Evolutionary conservation across 164 flowering plant genomes (phyloP), one percentile per base, ranked within the genome.

Genomic region (Chimonanthus praecox): DNA sequence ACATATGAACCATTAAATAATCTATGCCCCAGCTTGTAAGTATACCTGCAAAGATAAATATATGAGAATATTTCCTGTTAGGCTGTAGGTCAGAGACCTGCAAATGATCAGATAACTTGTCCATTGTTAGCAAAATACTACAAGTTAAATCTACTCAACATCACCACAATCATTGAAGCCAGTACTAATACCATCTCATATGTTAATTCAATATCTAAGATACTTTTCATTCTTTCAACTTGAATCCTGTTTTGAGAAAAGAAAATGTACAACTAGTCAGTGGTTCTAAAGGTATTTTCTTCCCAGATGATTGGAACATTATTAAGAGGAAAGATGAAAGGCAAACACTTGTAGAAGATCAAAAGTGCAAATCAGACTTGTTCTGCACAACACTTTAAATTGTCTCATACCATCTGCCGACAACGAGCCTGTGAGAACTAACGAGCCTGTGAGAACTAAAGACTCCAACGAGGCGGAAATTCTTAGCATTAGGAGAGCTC

Each of bases 1-100:
- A 81, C 69, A 70, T 72, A 78, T 15, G 85, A 74, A 61, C 85
- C 85, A 74, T 81, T 78, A 20, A 70, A 54, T 58, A 85, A 61
- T 49, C 43, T 76, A 74, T 85, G 88, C 7, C 85, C 88, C 70
- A 85, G 51, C 80, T 74, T 82, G 77, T 85, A 85, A 4, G 80
- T 79, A 60, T 85, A 85, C 80, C 87, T 84, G 81, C 70, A 78
- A 66, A 70, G 47, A 54, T 43, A 13, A 54, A 54, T 54, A 54
- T 54, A 11, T 9, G 33, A 33, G 33, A 54, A 13, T 11, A 4
- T 54, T 11, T 44, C 68, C 43, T 44, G n/a, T 11, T 45, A 65
- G 68, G 4, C 48, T 33, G 46, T 5, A 54, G 15, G 11, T 18
- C 18, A 54, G 60, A 54, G 15, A 54, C 15, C 60, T 54, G 60